Evolutionary conservation across 805 yeast species (phyloP).

Genomic region (Ogataea neopini): DNA sequence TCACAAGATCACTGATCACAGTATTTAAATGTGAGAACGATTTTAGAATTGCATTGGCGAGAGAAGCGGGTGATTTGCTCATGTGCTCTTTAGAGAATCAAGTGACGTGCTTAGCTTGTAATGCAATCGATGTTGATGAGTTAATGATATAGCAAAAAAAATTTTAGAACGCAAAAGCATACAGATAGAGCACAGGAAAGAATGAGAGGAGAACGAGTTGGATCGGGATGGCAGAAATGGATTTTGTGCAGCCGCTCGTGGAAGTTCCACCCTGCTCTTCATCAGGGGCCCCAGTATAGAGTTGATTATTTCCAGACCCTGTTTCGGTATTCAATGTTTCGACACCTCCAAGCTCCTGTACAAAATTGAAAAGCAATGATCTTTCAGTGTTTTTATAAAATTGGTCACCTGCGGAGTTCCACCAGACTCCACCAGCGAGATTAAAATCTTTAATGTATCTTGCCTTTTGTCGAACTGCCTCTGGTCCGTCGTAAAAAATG

Average conservation of each 20-base stretch:
- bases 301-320: slow-evolving; percentile 2
- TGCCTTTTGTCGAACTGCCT: slow-evolving; percentile 58
- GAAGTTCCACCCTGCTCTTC: not conserved
- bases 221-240: not conserved
- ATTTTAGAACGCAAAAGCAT: not conserved
- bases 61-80: no score
- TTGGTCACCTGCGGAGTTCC: slow-evolving; percentile 88
- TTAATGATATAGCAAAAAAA: not conserved
- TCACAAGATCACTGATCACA: not conserved
- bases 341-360: slow-evolving; percentile 38
- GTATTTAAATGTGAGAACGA: no score
- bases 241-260: not conserved
- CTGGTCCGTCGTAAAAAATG: slow-evolving; percentile 66
- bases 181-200: not conserved
- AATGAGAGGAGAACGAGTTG: not conserved
- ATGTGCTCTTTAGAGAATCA: no score
- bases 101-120: no score
- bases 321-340: not conserved
- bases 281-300: slow-evolving; percentile 8
- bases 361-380: slow-evolving; percentile 50
- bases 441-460: slow-evolving; percentile 46
- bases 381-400: slow-evolving; percentile 29
- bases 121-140: not conserved
- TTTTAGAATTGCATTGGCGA: no score
- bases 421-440: slow-evolving; percentile 89